These are phyloP conservation scores for Loxodes magnus DNA, from an alignment of 73 alveolate species.

Conservation along the genomic window DNA sequence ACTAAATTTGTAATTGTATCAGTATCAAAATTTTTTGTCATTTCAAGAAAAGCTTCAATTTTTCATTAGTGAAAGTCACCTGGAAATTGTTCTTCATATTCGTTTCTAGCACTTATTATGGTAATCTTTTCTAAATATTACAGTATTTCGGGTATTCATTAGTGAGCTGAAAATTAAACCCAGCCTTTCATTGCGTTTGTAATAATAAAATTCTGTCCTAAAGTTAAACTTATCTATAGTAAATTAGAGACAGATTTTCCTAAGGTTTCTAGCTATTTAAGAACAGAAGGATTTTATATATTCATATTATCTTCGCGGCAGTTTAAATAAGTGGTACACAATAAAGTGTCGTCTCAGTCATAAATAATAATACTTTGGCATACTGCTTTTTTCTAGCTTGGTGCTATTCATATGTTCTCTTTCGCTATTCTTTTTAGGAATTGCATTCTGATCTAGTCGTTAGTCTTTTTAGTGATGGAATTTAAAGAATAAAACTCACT, in stretches of 20 bases:
- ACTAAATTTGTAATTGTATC: slow-evolving; percentile 85
- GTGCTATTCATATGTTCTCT: slow-evolving; percentile 48
- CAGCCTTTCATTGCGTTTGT: slow-evolving; percentile 99
- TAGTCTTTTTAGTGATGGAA: background rate
- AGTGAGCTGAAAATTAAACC: slow-evolving; percentile 90
- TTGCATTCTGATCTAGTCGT: slow-evolving; percentile 33
- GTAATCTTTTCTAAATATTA: slow-evolving; percentile 41
- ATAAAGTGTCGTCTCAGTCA: slow-evolving; percentile 99
- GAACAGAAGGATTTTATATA: slow-evolving; percentile 11
- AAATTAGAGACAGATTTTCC: slow-evolving; percentile 28
- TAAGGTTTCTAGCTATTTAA: slow-evolving; percentile 14
- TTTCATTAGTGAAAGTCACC: slow-evolving; percentile 57
- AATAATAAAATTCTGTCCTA: slow-evolving; percentile 78
- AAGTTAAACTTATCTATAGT: background rate
- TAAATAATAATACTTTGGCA: slow-evolving; percentile 74
- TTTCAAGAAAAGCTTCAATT: slow-evolving; percentile 89
- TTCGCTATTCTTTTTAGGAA: slow-evolving; percentile 34
- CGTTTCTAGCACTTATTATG: slow-evolving; percentile 84
- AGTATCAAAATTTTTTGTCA: slow-evolving; percentile 44
- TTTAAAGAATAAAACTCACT: background rate
- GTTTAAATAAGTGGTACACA: slow-evolving; percentile 87
- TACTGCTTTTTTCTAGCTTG: slow-evolving; percentile 38
- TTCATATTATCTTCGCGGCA: slow-evolving; percentile 56
- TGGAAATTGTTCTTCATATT: slow-evolving; percentile 87
- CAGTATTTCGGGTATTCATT: slow-evolving; percentile 54